Percentiles rank a stretch among this genome's conserved stretches.
These are phyloP conservation scores for Penicillium sp. DNA, from an alignment of 2,329 filamentous ascomycete species.

Conservation along the genomic window DNA sequence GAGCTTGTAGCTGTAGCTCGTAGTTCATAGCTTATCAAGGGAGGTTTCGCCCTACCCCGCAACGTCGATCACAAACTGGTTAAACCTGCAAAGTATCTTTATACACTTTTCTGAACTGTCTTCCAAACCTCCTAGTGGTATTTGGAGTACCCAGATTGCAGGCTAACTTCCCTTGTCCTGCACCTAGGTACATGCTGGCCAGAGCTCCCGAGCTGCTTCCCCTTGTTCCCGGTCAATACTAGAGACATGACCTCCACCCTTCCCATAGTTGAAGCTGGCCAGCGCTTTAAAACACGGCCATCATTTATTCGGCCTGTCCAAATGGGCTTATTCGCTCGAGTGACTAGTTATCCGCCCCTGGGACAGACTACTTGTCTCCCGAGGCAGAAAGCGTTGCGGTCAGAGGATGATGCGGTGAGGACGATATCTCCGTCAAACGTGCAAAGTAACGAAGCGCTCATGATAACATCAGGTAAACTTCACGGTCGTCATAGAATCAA, in stretches of 20 bases:
- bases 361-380: slow-evolving; percentile 65
- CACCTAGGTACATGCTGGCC: neutral
- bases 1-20: too few relatives aligned
- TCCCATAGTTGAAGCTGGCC: slow-evolving; percentile 18
- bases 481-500: slow-evolving; percentile 65
- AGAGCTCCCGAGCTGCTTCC: neutral
- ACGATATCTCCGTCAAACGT: too few relatives aligned
- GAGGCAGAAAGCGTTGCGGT: slow-evolving; percentile 27
- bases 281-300: slow-evolving; percentile 12
- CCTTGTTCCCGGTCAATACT: neutral
- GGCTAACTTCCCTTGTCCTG: neutral
- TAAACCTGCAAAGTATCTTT: neutral
- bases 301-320: slow-evolving; percentile 37
- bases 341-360: slow-evolving; percentile 65
- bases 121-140: neutral
- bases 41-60: slow-evolving; percentile 10
- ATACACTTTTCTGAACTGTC: neutral
- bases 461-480: slow-evolving; percentile 50
- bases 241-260: slow-evolving; percentile 14
- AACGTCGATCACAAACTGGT: neutral
- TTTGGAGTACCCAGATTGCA: neutral
- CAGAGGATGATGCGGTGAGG: slow-evolving; percentile 26
- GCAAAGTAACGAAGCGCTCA: neutral
- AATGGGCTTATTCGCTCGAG: slow-evolving; percentile 50
- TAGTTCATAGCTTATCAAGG: neutral